Evolutionary conservation across 768 basidiomycete species (phyloP).

Genomic region (Suillus sp.): DNA sequence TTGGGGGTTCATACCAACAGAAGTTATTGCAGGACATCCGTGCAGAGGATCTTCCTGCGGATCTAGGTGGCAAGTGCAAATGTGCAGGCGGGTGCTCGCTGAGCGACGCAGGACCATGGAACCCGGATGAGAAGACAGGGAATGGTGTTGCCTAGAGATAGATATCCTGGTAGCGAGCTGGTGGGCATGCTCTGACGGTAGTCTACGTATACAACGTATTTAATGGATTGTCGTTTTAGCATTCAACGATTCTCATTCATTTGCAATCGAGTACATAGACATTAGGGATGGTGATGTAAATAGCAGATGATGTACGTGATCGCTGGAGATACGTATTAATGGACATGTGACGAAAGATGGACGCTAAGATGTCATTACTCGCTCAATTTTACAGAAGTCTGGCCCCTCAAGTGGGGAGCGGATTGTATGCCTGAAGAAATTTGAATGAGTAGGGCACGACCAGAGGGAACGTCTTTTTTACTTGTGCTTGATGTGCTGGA

Average conservation of each 20-base stretch:
- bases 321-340: neutral
- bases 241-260: constrained; percentile 6
- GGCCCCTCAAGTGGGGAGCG: neutral
- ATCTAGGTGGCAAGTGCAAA: constrained; percentile 81
- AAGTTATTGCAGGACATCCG: constrained; percentile 82
- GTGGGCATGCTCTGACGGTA: constrained; percentile 20
- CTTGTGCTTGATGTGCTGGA: neutral
- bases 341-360: neutral
- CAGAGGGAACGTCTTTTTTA: neutral
- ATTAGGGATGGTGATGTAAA: neutral
- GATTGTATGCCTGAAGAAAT: neutral
- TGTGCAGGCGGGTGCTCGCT: constrained; percentile 83
- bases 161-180: constrained; percentile 2
- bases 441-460: neutral
- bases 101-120: constrained; percentile 94
- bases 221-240: constrained; percentile 30
- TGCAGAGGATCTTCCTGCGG: constrained; percentile 77
- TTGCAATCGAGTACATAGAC: neutral
- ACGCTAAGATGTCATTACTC: neutral
- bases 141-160: constrained; percentile 28
- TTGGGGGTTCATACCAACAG: constrained; percentile 71
- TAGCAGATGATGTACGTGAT: neutral
- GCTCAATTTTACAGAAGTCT: neutral
- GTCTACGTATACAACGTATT: constrained; percentile 33
- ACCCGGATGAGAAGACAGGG: constrained; percentile 30